These are phyloP conservation scores for Pseudonectria buxi DNA, from an alignment of 2,329 filamentous ascomycete genomes.

Conservation along the genomic window DNA sequence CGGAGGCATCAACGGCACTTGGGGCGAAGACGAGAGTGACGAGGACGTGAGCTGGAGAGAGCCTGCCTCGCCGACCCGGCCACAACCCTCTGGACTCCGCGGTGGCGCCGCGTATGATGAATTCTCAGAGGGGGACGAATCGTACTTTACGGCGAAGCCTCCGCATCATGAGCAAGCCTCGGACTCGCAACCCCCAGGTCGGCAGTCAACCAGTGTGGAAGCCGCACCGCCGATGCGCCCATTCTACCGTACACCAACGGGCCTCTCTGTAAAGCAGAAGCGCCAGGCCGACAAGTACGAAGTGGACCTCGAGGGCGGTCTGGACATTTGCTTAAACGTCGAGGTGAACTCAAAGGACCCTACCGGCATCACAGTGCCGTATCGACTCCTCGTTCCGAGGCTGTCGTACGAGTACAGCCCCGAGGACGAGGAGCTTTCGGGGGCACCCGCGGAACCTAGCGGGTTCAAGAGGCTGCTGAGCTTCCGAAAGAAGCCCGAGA, in stretches of 20 bases:
- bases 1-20: conserved; percentile 50
- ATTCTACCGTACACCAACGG: conserved; percentile 66
- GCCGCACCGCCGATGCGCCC: conserved; percentile 22
- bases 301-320: conserved; percentile 72
- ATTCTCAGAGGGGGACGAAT: conserved; percentile 50
- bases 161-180: conserved; percentile 25
- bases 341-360: conserved; percentile 84
- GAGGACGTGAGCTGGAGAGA: conserved; percentile 27
- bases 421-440: conserved; percentile 30
- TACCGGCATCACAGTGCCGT: conserved; percentile 79
- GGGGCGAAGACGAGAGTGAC: conserved; percentile 37
- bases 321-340: conserved; percentile 84
- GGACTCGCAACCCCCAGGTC: conserved; percentile 22
- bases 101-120: conserved; percentile 41
- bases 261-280: conserved; percentile 55
- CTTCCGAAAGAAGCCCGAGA: conserved; percentile 31
- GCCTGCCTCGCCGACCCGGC: conserved; percentile 11
- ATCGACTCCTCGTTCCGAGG: conserved; percentile 77
- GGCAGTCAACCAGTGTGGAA: conserved; percentile 19
- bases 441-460: conserved; percentile 22
- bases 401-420: conserved; percentile 54
- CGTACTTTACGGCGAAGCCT: conserved; percentile 44
- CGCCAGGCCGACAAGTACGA: conserved; percentile 47
- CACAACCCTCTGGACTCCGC: conserved; percentile 27
- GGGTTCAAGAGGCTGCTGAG: conserved; percentile 41